Evolutionary conservation across 2,329 filamentous ascomycete genomes (phyloP), one percentile per base, ranked within the genome.

Genomic region (Mycosphaerella arachidis): DNA sequence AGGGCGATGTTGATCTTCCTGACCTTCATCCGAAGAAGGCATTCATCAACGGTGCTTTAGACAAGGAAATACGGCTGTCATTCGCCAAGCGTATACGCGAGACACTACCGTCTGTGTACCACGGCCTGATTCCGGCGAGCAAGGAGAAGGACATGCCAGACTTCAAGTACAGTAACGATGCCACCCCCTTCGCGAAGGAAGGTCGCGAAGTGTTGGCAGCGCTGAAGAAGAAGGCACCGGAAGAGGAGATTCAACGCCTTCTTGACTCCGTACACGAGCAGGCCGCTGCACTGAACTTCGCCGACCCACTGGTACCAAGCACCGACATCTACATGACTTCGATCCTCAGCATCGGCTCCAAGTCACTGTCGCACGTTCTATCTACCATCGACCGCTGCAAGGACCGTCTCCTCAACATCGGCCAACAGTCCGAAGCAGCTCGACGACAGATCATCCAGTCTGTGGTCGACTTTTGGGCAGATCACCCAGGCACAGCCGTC

Each of bases 71-170:
- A 66, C 88, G 94, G 5, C 81, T 99, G 53, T 97, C 92, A 71
- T 99, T 99, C 74, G 92, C 94, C 0, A 93, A 96, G 76, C 88
- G 94, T 58, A 96, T 99, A 71, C 92, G 94, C 74, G 92, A 92
- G 63, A 97, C 94, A 5, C 80, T 99, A 7, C 94, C 93, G 1
- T 86, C 89, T 56, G 85, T 87, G 7, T 97, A 96, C 72, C 86
- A 92, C 68, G 78, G 80, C 2, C 78, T 99, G 61, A 93, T 99
- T 65, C 84, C 89, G 0, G 86, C 90, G 55, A 91, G 89, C 66
- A 95, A 96, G 73, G 93, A 97, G 75, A 91, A 94, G 71, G 94
- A 99, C 72, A 90, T 89, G n/a, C 94, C 94, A 0, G 89, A 93
- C 63, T 97, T 96, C 79, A 97, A 97, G 76, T 99, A 90, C 72